Evolutionary conservation across 1,284 basidiomycete species (phyloP), one percentile per base, ranked within the genome.

Genomic region (Melampsora larici-populina): DNA sequence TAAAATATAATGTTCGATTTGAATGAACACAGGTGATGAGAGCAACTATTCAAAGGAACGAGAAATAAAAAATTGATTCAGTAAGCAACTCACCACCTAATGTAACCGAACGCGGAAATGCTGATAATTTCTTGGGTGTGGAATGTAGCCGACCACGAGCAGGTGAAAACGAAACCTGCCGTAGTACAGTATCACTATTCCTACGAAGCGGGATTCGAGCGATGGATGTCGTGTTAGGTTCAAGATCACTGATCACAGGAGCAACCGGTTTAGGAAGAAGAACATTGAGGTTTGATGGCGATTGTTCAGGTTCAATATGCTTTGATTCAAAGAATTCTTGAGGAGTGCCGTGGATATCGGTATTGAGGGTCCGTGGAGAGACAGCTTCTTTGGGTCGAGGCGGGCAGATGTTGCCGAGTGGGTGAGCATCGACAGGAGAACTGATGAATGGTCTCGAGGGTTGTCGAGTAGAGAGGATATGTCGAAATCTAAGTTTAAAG

Each of bases 401-500:
- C 13, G 62, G 71, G 29, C 40, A 46, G 15, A 31, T 29, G 48
- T 63, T 63, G 26, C 13, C 21, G 55, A 58, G n/a, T 29, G 55
- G 55, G 9, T 29, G 55, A 58, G n/a, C n/a, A 24, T 58, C 29
- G 15, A 58, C n/a, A n/a, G 55, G 55, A 24, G 55, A n/a, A 15
- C n/a, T 24, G 58, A 46, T 62, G 36, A 8, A 18, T n/a, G 24
- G 58, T 31, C 31, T 48, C 43, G 43, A 48, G 70, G 67, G 64
- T 81, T 79, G 70, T 24, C 55, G 55, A 58, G n/a, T 58, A 15
- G 55, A 58, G 24, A 64, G 63, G 8, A 64, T 31, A 64, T 64
- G 63, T 29, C n/a, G 26, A 46, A 84, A 82, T 73, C 81, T 80
- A 5, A 63, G 62, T 7, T 82, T 79, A 79, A 84, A 84, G 48